Base-by-base conservation (phyloP, 306 rosid species). In the Dalbergia cultrata region DNA sequence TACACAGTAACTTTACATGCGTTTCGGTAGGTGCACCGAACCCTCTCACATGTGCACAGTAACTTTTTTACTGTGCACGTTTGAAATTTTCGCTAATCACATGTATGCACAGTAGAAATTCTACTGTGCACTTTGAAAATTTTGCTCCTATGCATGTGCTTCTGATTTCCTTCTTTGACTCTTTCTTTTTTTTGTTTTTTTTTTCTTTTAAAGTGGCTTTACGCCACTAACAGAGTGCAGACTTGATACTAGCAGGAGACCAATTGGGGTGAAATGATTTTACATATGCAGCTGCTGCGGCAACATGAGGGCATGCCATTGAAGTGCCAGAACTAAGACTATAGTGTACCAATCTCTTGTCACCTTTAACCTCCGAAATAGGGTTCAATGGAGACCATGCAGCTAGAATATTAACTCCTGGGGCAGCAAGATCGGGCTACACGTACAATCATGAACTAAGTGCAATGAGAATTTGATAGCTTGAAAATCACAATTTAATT, bases 241-340 rank as follows among this genome's bases (percentile, higher is more conserved):
- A 90, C 31, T 59, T 78, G 56, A 87, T 79, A n/a, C 84, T 84
- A 5, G 89, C 87, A 9, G 93, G 88, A 0, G 89, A 85, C 94
- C 88, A 90, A 11, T 41, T 60, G 2, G 86, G 88, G n/a, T 90
- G 81, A 33, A 86, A 81, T 19, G 92, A 90, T 70, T 90, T 90
- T 59, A 90, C 68, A 7, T 82, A 87, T 16, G 91, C 90, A 8
- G 91, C 93, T 2, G 68, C 82, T 0, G 35, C 89, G 0, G 86
- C 3, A 7, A 58, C 87, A 83, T 90, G 94, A 31, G 88, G 94
- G 16, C 90, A 88, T 0, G 94, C 80, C 94, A 90, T 86, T 68
- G 94, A 90, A 43, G 92, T 85, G 12, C 90, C 90, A 0, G 85
- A 76, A 0, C 8, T 2, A 3, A 87, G 12, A 3, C 82, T 63